Base-by-base conservation (phyloP, 148 eudicot species). In the Nepenthes mirabilis region DNA sequence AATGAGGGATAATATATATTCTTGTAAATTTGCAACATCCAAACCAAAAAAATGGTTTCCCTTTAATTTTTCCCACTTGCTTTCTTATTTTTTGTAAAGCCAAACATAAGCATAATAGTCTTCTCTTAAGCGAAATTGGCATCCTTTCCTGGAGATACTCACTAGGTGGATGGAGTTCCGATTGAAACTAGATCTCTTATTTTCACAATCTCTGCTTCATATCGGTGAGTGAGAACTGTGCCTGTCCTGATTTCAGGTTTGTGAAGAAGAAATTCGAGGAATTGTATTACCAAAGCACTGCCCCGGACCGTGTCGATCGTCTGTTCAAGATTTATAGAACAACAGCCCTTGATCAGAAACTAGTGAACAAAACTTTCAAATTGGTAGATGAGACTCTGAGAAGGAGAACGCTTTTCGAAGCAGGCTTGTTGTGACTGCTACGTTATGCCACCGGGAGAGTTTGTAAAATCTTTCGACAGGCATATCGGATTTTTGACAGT, bases 181-280 rank as follows among this genome's bases (percentile, higher is more conserved):
- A 23, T 23, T 23, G 33, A 33, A 10, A n/a, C 45, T 5, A 55
- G 14, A 10, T 53, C 34, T 57, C 60, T 7, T 9, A n/a, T 36
- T 33, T 62, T 12, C 23, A 23, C 14, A 36, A 43, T 61, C 14
- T 56, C 49, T 55, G 34, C 56, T 55, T 50, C 54, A 14, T n/a
- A 49, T 49, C 13, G 6, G 56, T 48, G 62, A 37, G 50, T 35
- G 9, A 12, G 50, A 66, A 60, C 2, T 34, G 53, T 65, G 33
- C 49, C 63, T 23, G 12, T 52, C 60, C 2, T 34, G 33, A 23
- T 45, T 47, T 60, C 79, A 88, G 98, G 77, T 91, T 80, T 66
- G 96, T 91, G 63, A 91, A 91, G 78, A 91, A 91, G 76, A 91
- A 88, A 76, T 91, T 91, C 34, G 98, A 91, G 75, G 98, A 91